phyloP scores from a whole-genome alignment of 257 asterid genomes.

The Nicotiana sylvestris region DNA sequence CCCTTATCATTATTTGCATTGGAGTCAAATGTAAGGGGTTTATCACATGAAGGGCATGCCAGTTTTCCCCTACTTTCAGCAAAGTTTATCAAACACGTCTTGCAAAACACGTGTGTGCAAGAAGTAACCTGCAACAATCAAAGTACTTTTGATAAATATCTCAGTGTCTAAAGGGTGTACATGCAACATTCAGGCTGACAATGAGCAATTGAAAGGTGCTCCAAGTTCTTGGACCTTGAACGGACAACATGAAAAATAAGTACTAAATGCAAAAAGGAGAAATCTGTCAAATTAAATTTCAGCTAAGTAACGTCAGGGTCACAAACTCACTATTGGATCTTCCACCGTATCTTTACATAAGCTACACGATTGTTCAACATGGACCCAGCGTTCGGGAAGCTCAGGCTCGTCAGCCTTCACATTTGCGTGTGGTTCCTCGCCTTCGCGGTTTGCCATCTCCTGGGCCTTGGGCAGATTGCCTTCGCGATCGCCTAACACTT shows the following conservation, averaged over 20 bases:
- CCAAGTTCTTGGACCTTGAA: background rate
- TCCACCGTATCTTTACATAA: slow-evolving; percentile 63
- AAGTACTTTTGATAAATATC: background rate
- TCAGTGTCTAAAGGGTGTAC: background rate
- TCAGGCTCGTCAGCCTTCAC: too few species aligned
- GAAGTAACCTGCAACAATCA: background rate
- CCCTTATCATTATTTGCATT: too few species aligned
- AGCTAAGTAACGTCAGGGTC: background rate
- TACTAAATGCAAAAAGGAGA: background rate
- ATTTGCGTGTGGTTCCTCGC: too few species aligned
- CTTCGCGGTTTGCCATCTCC: too few species aligned
- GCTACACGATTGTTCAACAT: slow-evolving; percentile 43
- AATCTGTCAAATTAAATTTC: background rate
- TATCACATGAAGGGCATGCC: too few species aligned
- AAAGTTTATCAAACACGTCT: slow-evolving; percentile 38
- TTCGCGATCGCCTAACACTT: too few species aligned
- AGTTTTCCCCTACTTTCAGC: slow-evolving; percentile 59
- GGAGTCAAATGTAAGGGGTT: too few species aligned
- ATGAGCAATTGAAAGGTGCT: background rate
- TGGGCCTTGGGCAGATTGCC: too few species aligned
- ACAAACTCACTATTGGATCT: slow-evolving; percentile 37
- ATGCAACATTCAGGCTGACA: too few species aligned
- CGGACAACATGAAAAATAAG: background rate
- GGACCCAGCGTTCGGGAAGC: too few species aligned
- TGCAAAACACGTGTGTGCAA: too few species aligned